phyloP scores from a whole-genome alignment of 2,329 filamentous ascomycete species.

The Chaetomiaceae sp. region DNA sequence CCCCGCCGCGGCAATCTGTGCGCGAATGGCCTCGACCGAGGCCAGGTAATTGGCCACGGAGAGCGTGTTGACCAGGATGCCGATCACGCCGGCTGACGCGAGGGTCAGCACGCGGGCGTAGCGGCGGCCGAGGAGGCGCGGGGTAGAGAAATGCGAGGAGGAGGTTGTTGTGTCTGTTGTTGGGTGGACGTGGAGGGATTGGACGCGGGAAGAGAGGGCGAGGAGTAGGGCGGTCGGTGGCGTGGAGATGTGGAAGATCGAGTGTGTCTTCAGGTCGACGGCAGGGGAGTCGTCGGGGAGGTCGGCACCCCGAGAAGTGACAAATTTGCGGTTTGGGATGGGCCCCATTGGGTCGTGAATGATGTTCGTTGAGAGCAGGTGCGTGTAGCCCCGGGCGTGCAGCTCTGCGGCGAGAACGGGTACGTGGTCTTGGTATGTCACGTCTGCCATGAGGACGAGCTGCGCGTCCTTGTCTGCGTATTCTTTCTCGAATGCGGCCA shows the following conservation, averaged over 20 bases:
- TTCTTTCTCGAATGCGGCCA: conserved; percentile 57
- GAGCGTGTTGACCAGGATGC: conserved; percentile 92
- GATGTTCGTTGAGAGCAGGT: conserved; percentile 64
- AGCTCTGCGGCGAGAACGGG: conserved; percentile 50
- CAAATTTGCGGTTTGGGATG: conserved; percentile 75
- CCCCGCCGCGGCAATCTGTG: conserved; percentile 67
- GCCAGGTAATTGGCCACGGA: conserved; percentile 84
- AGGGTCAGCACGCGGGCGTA: conserved; percentile 82
- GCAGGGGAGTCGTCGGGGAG: conserved; percentile 37
- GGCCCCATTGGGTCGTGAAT: conserved; percentile 70
- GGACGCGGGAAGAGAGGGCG: conserved; percentile 76
- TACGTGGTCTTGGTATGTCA: conserved; percentile 77
- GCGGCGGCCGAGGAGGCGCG: conserved; percentile 64
- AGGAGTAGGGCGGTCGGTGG: conserved; percentile 79
- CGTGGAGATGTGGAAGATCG: conserved; percentile 78
- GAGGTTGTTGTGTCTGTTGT: conserved; percentile 40
- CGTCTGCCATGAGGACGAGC: conserved; percentile 79
- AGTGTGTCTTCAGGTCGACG: conserved; percentile 56
- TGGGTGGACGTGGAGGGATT: conserved; percentile 71
- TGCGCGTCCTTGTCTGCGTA: conserved; percentile 60
- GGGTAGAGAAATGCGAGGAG: conserved; percentile 43
- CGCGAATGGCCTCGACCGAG: conserved; percentile 67
- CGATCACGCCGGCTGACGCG: conserved; percentile 75
- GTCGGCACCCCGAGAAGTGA: conserved; percentile 19
- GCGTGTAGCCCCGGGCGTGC: conserved; percentile 57